Conservation (phyloP, 306 rosid genomes). For the Astragalus glycyphyllos region DNA sequence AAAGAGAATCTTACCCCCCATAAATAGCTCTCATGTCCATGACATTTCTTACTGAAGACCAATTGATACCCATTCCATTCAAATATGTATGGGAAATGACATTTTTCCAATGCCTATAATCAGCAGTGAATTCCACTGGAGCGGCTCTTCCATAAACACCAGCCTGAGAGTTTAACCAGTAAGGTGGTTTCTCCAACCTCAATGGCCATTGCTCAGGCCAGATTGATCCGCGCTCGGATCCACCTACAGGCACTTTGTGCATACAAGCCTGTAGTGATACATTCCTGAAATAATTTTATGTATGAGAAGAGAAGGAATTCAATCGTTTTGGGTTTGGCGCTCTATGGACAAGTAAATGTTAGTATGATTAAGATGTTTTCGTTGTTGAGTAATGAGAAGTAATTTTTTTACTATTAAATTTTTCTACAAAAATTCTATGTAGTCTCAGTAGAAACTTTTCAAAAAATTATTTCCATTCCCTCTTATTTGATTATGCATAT, state of each 20-base stretch:
- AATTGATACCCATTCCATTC: constrained; percentile 73
- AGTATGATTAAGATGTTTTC: too few relatives aligned
- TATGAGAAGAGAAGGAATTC: constrained; percentile 32
- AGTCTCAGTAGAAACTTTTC: constrained; percentile 22
- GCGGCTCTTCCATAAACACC: constrained; percentile 70
- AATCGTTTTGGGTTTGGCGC: neutral
- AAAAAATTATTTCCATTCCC: neutral
- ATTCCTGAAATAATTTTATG: too few relatives aligned
- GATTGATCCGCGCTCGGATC: constrained; percentile 65
- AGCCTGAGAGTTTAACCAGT: constrained; percentile 71
- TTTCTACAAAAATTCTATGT: neutral
- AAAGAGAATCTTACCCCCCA: constrained; percentile 74
- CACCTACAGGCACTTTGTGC: constrained; percentile 66
- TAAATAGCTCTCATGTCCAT: constrained; percentile 89
- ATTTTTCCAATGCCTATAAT: constrained; percentile 72
- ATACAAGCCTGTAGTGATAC: constrained; percentile 70
- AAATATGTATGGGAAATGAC: constrained; percentile 67
- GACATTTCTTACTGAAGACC: constrained; percentile 83
- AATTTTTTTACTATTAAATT: neutral
- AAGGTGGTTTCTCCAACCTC: constrained; percentile 82
- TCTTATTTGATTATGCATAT: constrained; percentile 2
- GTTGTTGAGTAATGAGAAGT: too few relatives aligned
- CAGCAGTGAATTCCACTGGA: constrained; percentile 66
- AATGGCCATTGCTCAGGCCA: constrained; percentile 84
- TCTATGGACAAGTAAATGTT: too few relatives aligned